Percentiles rank a stretch among this genome's conserved stretches.
Conservation (phyloP, 345 rosid genomes). For the Geranium brycei region DNA sequence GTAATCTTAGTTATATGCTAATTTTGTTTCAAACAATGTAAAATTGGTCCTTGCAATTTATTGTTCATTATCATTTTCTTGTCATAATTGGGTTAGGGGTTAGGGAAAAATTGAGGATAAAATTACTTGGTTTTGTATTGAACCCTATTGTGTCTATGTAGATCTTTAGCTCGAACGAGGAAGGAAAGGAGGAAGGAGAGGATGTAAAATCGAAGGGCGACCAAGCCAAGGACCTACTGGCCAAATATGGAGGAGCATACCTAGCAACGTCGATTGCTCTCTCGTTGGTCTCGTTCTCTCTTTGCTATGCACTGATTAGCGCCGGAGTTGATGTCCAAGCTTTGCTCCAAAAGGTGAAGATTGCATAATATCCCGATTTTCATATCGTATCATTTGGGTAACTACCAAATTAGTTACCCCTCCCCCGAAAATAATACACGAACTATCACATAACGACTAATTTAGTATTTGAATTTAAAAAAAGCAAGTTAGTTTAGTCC, state of each 20-base stretch:
- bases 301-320: slow-evolving; percentile 51
- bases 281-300: slow-evolving; percentile 67
- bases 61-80: background rate
- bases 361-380: background rate
- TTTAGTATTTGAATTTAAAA: background rate
- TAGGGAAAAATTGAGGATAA: background rate
- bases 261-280: slow-evolving; percentile 86
- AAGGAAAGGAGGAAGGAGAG: slow-evolving; percentile 23
- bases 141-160: slow-evolving; percentile 11
- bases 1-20: background rate
- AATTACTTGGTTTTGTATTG: background rate
- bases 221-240: slow-evolving; percentile 66
- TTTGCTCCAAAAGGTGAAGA: slow-evolving; percentile 47
- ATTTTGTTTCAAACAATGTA: background rate
- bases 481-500: no score
- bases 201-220: slow-evolving; percentile 56
- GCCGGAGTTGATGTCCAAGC: slow-evolving; percentile 74
- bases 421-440: no score
- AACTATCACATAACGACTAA: background rate
- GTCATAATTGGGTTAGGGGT: background rate
- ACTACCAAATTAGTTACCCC: no score
- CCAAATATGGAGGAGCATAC: slow-evolving; percentile 91
- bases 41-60: background rate
- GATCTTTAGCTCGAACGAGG: slow-evolving; percentile 70
- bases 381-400: background rate